Conservation (phyloP, 73 alveolate species). For the Paramecium primaurelia region DNA sequence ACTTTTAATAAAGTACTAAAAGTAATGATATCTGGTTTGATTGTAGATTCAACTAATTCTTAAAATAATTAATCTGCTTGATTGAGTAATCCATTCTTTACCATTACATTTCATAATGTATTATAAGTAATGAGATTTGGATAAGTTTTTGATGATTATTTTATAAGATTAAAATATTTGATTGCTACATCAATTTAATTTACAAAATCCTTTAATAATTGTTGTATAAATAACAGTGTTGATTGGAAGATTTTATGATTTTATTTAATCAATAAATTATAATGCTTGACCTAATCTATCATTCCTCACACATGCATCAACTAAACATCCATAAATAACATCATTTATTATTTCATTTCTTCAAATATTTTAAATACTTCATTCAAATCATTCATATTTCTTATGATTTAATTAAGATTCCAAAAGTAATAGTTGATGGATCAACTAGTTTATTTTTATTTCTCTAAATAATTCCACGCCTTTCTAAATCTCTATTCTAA, state of each 20-base stretch:
- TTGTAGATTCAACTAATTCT: constrained; percentile 72
- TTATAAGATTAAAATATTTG: constrained; percentile 52
- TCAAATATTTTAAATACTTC: constrained; percentile 24
- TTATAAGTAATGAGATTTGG: constrained; percentile 91
- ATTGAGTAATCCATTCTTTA: constrained; percentile 75
- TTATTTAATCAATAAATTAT: background rate
- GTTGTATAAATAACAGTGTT: constrained; percentile 36
- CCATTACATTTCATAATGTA: constrained; percentile 86
- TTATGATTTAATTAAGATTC: constrained; percentile 47
- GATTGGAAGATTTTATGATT: background rate
- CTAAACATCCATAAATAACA: constrained; percentile 49
- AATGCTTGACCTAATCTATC: constrained; percentile 5
- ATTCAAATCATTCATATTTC: constrained; percentile 33
- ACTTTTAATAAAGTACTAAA: constrained; percentile 93
- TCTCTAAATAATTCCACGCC: constrained; percentile 86
- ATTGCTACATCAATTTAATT: constrained; percentile 31
- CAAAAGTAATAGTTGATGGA: constrained; percentile 54
- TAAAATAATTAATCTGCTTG: constrained; percentile 82
- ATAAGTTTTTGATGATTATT: constrained; percentile 66
- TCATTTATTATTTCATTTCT: constrained; percentile 40
- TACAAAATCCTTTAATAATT: constrained; percentile 26
- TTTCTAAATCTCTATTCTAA: constrained; percentile 65
- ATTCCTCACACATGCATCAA: constrained; percentile 51
- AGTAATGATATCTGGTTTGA: constrained; percentile 87
- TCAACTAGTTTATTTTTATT: constrained; percentile 73